Percentiles rank a stretch among this genome's conserved stretches.
Conservation (phyloP, 495 filamentous ascomycete species). For the Pseudomonodictys pantanalensis region DNA sequence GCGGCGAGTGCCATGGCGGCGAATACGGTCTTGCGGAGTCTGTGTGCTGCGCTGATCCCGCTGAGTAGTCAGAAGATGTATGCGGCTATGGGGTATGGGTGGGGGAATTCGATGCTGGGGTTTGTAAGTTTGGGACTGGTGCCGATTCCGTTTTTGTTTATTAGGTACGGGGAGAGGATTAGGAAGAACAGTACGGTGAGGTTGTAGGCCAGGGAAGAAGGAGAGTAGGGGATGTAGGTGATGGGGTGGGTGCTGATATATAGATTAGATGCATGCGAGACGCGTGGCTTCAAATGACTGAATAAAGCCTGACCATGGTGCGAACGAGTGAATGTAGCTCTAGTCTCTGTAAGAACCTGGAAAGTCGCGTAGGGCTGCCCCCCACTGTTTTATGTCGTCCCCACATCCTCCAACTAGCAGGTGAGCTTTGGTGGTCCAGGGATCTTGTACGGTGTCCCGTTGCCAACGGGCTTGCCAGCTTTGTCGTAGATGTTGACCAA, state of each 20-base stretch:
- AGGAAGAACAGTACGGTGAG: constrained; percentile 52
- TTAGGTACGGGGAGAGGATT: constrained; percentile 42
- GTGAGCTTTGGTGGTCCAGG: constrained; percentile 22
- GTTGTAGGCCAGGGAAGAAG: constrained; percentile 14
- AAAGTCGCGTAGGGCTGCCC: no score
- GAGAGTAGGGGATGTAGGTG: no score
- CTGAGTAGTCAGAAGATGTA: constrained; percentile 37
- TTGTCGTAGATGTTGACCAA: constrained; percentile 54
- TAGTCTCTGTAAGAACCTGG: no score
- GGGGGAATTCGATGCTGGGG: constrained; percentile 43
- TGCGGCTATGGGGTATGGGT: constrained; percentile 39
- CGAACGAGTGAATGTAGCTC: no score
- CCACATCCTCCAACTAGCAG: constrained; percentile 16
- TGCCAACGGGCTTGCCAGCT: constrained; percentile 40
- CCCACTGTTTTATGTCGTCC: no score
- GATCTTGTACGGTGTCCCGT: constrained; percentile 26
- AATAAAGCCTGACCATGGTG: no score
- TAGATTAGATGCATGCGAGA: no score
- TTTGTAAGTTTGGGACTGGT: constrained; percentile 39
- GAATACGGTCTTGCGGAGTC: constrained; percentile 29
- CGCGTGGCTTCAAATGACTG: no score
- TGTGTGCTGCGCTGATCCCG: constrained; percentile 33
- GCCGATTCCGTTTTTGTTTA: constrained; percentile 41
- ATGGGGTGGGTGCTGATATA: no score
- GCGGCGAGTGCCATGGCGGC: constrained; percentile 36